These are phyloP conservation scores for Eucalyptus paniculata DNA, from an alignment of 345 rosid genomes.

Conservation along the genomic window DNA sequence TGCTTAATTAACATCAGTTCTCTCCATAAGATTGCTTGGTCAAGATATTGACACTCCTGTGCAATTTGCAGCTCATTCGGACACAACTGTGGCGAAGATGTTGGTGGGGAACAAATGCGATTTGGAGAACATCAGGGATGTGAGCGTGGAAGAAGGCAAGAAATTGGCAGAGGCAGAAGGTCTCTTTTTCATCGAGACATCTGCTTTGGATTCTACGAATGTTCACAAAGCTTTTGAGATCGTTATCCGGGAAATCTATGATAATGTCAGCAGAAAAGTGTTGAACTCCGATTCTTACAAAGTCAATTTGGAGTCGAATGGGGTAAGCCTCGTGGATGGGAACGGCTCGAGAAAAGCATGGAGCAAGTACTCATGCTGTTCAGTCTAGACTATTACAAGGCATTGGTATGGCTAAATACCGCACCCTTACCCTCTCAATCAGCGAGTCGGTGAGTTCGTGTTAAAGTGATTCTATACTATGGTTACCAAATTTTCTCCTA, in stretches of 20 bases:
- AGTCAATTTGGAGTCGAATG: slow-evolving; percentile 12
- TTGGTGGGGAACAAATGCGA: slow-evolving; percentile 32
- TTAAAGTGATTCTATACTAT: not conserved
- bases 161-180: slow-evolving; percentile 18
- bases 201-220: slow-evolving; percentile 25
- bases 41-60: not conserved
- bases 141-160: slow-evolving; percentile 17
- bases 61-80: not conserved
- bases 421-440: not conserved
- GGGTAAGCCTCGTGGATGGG: slow-evolving; percentile 8
- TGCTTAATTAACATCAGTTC: not conserved
- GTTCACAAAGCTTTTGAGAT: slow-evolving; percentile 20
- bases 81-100: slow-evolving; percentile 12
- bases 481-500: not conserved
- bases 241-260: slow-evolving; percentile 22
- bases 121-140: slow-evolving; percentile 17
- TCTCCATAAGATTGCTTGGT: not conserved
- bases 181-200: slow-evolving; percentile 27
- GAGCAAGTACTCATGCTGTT: not conserved
- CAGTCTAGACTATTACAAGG: not conserved
- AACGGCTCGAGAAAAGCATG: not conserved
- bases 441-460: not conserved
- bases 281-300: slow-evolving; percentile 14
- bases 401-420: not conserved
- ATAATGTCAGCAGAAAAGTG: slow-evolving; percentile 7